Evolutionary conservation across 73 alveolate genomes (phyloP).

Genomic region (Stentor coeruleus): DNA sequence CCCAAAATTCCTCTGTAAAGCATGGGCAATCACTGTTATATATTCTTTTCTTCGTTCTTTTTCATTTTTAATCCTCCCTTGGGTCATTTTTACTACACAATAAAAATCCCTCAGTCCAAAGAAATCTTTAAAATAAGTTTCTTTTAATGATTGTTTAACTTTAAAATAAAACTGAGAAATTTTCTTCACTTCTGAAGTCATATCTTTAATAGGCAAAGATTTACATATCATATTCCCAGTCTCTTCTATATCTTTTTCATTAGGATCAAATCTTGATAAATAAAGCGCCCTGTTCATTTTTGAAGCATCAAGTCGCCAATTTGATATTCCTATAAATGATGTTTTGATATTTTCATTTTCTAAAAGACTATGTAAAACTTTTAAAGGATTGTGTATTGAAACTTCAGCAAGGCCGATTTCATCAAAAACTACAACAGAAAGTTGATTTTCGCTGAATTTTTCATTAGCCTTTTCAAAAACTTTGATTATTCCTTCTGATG

Average conservation of each 20-base stretch:
- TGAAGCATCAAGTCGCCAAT: constrained; percentile 56
- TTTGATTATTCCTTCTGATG: constrained; percentile 19
- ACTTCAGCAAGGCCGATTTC: constrained; percentile 37
- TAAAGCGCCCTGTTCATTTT: constrained; percentile 64
- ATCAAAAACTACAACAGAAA: constrained; percentile 34
- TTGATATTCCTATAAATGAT: constrained; percentile 42
- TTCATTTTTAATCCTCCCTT: too few relatives aligned
- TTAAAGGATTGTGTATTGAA: constrained; percentile 23
- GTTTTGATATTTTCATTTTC: constrained; percentile 33
- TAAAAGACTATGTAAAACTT: constrained; percentile 19
- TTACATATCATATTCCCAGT: constrained; percentile 50
- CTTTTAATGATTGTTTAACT: constrained; percentile 32
- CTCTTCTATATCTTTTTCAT: constrained; percentile 51
- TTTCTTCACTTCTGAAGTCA: too few relatives aligned
- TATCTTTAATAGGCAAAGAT: constrained; percentile 33
- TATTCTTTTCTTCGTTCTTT: too few relatives aligned
- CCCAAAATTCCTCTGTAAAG: too few relatives aligned
- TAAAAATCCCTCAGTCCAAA: constrained; percentile 61
- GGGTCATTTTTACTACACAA: constrained; percentile 53
- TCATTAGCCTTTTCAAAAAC: constrained; percentile 27
- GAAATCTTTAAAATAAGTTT: constrained; percentile 37
- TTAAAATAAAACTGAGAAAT: too few relatives aligned
- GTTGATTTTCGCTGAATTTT: neutral
- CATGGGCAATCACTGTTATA: too few relatives aligned
- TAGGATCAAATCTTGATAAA: constrained; percentile 58